phyloP scores from a whole-genome alignment of 192 early-diverging fungal genomes.

The Thoreauomyces humboldtii region DNA sequence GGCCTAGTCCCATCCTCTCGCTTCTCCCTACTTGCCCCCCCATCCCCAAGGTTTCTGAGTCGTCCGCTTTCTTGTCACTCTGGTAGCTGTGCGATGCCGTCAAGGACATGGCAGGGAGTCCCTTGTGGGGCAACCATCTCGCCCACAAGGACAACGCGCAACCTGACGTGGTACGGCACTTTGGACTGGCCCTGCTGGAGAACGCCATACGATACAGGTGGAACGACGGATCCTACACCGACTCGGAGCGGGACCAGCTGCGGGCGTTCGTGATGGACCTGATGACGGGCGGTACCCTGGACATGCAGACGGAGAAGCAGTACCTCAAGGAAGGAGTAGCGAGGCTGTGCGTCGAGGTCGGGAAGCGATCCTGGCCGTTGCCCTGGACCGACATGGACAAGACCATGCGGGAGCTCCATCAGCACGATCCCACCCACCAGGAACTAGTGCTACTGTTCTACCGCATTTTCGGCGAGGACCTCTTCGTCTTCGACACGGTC shows the following conservation, averaged over 20 bases:
- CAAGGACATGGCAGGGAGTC: conserved; percentile 42
- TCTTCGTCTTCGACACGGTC: conserved; percentile 59
- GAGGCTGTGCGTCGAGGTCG: conserved; percentile 55
- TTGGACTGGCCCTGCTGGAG: conserved; percentile 61
- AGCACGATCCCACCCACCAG: conserved; percentile 40
- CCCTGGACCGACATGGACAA: conserved; percentile 59
- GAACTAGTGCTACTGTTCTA: conserved; percentile 57
- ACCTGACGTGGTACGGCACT: conserved; percentile 52
- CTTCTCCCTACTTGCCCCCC: background rate
- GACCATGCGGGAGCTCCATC: conserved; percentile 34
- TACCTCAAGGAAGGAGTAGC: conserved; percentile 67
- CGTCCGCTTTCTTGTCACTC: background rate
- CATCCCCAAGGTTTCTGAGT: too few relatives aligned
- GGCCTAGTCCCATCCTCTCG: background rate
- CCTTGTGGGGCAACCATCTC: conserved; percentile 55
- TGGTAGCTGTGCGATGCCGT: conserved; percentile 47
- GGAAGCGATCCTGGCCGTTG: conserved; percentile 60
- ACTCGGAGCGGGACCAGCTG: conserved; percentile 35
- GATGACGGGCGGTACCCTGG: conserved; percentile 34
- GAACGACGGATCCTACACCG: conserved; percentile 42
- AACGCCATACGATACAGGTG: conserved; percentile 53
- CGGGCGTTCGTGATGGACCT: conserved; percentile 40
- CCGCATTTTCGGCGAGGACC: conserved; percentile 57
- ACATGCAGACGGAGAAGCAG: conserved; percentile 34
- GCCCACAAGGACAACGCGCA: conserved; percentile 50